Evolutionary conservation across 345 rosid species (phyloP).

Genomic region (Salix dunnii): DNA sequence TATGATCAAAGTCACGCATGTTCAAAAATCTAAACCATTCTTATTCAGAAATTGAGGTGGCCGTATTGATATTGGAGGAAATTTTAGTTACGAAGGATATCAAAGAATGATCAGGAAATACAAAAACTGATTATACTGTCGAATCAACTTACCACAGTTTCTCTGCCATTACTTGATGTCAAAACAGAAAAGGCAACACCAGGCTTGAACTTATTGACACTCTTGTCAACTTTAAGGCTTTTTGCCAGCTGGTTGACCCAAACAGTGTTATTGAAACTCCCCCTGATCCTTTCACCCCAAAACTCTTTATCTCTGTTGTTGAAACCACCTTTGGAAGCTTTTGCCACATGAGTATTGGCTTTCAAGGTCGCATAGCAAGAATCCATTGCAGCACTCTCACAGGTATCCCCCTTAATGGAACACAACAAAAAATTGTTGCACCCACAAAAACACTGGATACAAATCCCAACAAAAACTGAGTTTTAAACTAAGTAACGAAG

Average conservation of each 20-base stretch:
- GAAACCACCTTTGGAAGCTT: conserved; percentile 26
- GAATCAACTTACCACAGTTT: conserved; percentile 47
- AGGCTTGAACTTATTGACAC: conserved; percentile 36
- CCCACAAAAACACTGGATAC: conserved; percentile 8
- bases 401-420: conserved; percentile 18
- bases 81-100: not conserved
- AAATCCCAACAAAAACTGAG: conserved; percentile 15
- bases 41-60: not conserved
- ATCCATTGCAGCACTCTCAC: conserved; percentile 44
- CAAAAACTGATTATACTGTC: not conserved
- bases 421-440: conserved; percentile 3
- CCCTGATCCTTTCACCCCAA: conserved; percentile 55
- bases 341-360: conserved; percentile 38
- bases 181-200: conserved; percentile 60
- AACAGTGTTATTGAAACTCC: conserved; percentile 33
- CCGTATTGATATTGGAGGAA: not conserved
- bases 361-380: conserved; percentile 49
- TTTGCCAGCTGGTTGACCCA: conserved; percentile 30
- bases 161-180: conserved; percentile 58
- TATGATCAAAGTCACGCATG: not conserved
- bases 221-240: conserved; percentile 36
- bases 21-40: not conserved
- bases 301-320: conserved; percentile 44
- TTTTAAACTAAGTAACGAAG: conserved; percentile 39
- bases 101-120: not conserved